phyloP scores from a whole-genome alignment of 257 asterid species.

The Nicotiana tomentosiformis region DNA sequence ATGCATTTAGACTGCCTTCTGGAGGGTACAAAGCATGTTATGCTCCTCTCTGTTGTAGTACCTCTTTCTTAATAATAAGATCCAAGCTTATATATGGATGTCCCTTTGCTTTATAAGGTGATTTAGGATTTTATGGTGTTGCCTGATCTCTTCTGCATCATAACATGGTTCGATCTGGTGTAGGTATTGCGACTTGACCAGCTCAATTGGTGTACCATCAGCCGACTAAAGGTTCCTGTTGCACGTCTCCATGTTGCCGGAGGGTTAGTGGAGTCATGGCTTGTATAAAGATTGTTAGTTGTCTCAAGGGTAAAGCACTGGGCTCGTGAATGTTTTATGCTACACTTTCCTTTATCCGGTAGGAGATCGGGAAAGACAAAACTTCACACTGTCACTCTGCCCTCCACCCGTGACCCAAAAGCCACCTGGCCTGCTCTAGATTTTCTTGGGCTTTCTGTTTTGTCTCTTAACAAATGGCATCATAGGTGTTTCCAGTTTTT shows the following conservation, averaged over 20 bases:
- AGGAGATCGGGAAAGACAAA: neutral
- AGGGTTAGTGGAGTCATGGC: slow-evolving; percentile 72
- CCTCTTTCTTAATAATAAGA: neutral
- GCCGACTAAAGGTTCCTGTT: slow-evolving; percentile 5
- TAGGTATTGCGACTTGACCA: slow-evolving; percentile 11
- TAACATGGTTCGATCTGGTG: slow-evolving; percentile 5
- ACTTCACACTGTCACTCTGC: neutral
- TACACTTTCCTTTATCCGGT: slow-evolving; percentile 1
- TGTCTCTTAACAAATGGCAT: neutral
- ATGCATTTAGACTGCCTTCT: neutral
- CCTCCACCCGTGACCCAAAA: neutral
- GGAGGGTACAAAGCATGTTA: neutral
- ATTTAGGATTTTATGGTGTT: neutral
- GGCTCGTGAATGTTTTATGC: neutral
- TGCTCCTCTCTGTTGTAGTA: neutral
- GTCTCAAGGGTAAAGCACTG: slow-evolving; percentile 46
- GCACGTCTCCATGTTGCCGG: slow-evolving; percentile 61
- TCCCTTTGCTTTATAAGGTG: neutral
- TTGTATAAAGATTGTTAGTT: slow-evolving; percentile 38
- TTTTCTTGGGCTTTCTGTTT: neutral
- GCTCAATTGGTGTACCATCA: slow-evolving; percentile 1
- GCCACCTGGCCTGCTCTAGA: neutral
- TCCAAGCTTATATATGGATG: neutral
- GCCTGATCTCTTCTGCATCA: neutral
- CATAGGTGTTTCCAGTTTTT: neutral